phyloP scores from a whole-genome alignment of 2,329 filamentous ascomycete genomes.

The Calonectria pseudoturangicola region DNA sequence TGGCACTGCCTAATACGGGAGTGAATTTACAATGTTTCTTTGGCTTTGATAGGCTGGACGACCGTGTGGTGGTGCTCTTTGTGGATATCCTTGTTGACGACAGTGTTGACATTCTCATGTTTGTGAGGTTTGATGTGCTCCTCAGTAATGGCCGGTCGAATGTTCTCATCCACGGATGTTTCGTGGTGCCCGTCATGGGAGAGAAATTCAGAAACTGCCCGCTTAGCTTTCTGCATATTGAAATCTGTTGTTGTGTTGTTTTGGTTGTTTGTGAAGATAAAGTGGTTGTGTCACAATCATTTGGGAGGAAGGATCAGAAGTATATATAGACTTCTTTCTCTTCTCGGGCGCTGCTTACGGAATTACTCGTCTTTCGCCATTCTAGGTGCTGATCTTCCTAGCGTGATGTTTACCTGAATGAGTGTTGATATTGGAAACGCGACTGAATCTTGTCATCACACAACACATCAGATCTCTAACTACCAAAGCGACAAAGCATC shows the following conservation, averaged over 20 bases:
- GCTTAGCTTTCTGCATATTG: slow-evolving; percentile 79
- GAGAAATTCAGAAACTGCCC: slow-evolving; percentile 77
- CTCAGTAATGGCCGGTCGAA: slow-evolving; percentile 75
- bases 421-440: no score
- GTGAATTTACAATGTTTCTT: slow-evolving; percentile 64
- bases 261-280: no score
- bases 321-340: background rate
- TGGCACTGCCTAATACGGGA: no score
- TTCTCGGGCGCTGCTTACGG: background rate
- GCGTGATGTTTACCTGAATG: background rate
- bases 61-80: slow-evolving; percentile 84
- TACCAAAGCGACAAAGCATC: background rate
- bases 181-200: slow-evolving; percentile 78
- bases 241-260: background rate
- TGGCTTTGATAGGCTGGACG: slow-evolving; percentile 74
- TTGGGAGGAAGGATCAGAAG: background rate
- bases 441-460: background rate
- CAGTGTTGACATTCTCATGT: slow-evolving; percentile 77
- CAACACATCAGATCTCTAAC: background rate
- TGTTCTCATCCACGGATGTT: slow-evolving; percentile 81
- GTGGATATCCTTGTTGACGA: slow-evolving; percentile 81
- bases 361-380: background rate
- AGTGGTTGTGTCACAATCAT: no score
- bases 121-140: slow-evolving; percentile 76
- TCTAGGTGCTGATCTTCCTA: background rate